These are phyloP conservation scores for Bonia amplexicaulis DNA, from an alignment of 176 grass and related monocot species.

Conservation along the genomic window DNA sequence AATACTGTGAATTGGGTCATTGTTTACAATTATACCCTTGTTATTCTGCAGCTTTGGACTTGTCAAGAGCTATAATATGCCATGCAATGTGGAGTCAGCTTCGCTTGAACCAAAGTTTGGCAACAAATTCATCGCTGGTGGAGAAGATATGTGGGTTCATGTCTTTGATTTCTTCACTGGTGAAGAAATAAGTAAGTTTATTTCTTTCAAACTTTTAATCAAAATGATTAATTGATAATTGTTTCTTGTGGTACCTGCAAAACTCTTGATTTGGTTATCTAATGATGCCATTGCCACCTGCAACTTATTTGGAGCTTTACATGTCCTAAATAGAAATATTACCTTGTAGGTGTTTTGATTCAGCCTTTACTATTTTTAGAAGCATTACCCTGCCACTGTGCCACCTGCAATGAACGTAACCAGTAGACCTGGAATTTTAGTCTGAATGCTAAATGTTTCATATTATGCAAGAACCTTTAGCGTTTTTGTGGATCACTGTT, in stretches of 20 bases:
- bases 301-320: background rate
- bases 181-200: constrained; percentile 68
- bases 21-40: constrained; percentile 10
- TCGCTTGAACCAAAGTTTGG: constrained; percentile 72
- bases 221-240: background rate
- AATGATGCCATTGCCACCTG: background rate
- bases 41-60: constrained; percentile 61
- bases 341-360: background rate
- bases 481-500: background rate
- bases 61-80: constrained; percentile 80
- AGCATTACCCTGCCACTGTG: background rate
- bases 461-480: background rate
- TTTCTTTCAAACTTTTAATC: background rate
- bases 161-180: constrained; percentile 81
- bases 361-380: background rate
- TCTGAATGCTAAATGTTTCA: background rate
- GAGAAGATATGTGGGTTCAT: constrained; percentile 85
- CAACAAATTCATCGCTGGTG: constrained; percentile 63
- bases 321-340: background rate
- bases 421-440: background rate
- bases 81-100: constrained; percentile 68
- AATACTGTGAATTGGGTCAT: background rate
- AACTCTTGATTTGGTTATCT: background rate
- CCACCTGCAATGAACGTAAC: background rate
- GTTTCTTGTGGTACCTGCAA: background rate